Percentiles rank a stretch among this genome's conserved stretches.
These are phyloP conservation scores for Pterocarpus macrocarpus DNA, from an alignment of 306 rosid genomes.

Conservation along the genomic window DNA sequence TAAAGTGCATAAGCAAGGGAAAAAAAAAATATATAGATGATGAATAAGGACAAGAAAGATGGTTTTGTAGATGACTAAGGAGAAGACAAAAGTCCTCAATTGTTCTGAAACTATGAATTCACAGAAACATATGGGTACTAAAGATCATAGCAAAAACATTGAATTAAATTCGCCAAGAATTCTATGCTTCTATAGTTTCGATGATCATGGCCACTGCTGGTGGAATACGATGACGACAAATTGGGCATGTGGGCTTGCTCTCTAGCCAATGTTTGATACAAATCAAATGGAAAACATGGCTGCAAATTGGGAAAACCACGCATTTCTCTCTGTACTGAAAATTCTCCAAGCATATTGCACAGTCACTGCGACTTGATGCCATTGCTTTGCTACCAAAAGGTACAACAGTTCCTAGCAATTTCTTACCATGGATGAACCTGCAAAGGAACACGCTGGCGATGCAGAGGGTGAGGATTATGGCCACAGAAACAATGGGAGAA, in stretches of 20 bases:
- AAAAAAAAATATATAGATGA: background rate
- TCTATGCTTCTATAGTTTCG: background rate
- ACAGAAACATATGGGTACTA: no score
- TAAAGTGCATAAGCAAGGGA: background rate
- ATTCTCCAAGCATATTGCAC: conserved; percentile 67
- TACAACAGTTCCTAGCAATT: background rate
- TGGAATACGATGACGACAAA: conserved; percentile 57
- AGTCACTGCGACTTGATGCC: conserved; percentile 31
- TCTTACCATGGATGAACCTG: background rate
- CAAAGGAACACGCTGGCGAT: background rate
- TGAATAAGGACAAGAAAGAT: background rate
- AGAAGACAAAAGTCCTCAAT: background rate
- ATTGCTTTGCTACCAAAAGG: conserved; percentile 7
- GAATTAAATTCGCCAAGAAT: background rate
- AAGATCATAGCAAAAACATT: no score
- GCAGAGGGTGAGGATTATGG: background rate
- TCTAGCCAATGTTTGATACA: conserved; percentile 62
- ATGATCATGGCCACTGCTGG: background rate
- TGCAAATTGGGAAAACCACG: conserved; percentile 54
- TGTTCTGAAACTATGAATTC: background rate
- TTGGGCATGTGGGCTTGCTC: conserved; percentile 61
- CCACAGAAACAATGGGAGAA: background rate
- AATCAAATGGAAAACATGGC: conserved; percentile 58
- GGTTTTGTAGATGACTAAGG: no score
- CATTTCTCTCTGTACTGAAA: conserved; percentile 58